These are phyloP conservation scores for Macrolepiota albuminosa DNA, from an alignment of 768 basidiomycete species.

Conservation along the genomic window DNA sequence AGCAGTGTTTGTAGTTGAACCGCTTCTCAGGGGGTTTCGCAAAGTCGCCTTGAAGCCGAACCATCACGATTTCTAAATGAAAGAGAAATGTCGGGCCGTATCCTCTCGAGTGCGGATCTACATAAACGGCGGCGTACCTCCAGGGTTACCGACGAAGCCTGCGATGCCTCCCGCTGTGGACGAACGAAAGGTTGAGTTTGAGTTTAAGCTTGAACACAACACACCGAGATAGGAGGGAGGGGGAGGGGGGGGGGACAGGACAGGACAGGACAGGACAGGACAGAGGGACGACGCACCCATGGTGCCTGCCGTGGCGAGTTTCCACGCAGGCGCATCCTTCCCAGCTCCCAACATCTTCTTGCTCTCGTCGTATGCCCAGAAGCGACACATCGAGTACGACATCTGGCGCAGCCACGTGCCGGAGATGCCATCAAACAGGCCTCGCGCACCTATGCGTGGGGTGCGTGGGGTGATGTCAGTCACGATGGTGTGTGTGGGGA, in stretches of 20 bases:
- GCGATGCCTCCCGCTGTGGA: conserved; percentile 85
- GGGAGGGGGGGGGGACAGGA: no score
- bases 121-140: no score
- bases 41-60: conserved; percentile 87
- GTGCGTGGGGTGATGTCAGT: conserved; percentile 15
- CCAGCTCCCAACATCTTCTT: conserved; percentile 78
- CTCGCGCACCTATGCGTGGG: conserved; percentile 46
- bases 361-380: conserved; percentile 90
- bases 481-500: no score
- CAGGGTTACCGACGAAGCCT: conserved; percentile 86
- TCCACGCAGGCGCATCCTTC: conserved; percentile 71
- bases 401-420: conserved; percentile 91
- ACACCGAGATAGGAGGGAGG: no score
- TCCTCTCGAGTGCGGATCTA: no score
- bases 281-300: no score
- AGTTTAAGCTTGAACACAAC: no score
- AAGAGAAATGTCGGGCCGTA: no score
- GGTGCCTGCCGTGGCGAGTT: conserved; percentile 74
- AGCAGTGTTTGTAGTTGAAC: conserved; percentile 86
- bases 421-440: conserved; percentile 81
- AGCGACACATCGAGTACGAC: conserved; percentile 90
- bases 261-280: no score
- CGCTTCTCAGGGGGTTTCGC: conserved; percentile 85
- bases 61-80: conserved; percentile 85
- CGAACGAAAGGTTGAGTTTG: no score